Percentiles rank a stretch among this genome's conserved stretches.
Conservation (phyloP, 2,329 filamentous ascomycete species). For the Lachnellula hyalina region DNA sequence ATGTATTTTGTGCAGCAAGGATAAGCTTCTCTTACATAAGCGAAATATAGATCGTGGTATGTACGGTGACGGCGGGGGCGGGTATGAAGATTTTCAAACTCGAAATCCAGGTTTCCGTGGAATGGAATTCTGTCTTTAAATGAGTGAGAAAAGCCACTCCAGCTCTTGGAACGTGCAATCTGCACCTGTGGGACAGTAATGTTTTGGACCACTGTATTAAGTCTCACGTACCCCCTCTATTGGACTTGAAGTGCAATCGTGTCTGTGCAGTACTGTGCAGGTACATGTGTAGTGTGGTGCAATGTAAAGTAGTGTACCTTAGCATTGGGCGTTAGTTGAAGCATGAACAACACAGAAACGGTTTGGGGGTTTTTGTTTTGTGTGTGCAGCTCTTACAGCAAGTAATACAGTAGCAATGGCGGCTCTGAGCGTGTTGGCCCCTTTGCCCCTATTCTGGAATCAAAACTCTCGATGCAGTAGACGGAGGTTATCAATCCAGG, state of each 20-base stretch:
- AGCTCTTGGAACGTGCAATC: background rate
- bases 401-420: background rate
- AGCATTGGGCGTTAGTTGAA: background rate
- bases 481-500: too few relatives aligned
- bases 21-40: too few relatives aligned
- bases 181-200: background rate
- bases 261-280: too few relatives aligned
- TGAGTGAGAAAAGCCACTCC: too few relatives aligned
- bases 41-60: background rate
- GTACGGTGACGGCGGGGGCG: background rate
- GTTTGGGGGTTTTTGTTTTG: background rate
- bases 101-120: background rate
- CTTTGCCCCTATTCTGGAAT: background rate
- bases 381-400: background rate
- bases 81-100: background rate
- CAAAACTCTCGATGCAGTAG: too few relatives aligned
- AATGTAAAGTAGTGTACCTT: background rate
- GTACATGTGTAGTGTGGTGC: background rate
- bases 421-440: background rate
- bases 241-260: too few relatives aligned
- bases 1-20: too few relatives aligned
- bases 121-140: too few relatives aligned
- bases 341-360: background rate
- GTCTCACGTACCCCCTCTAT: too few relatives aligned
- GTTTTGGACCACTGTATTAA: too few relatives aligned